These are phyloP conservation scores for Pestalotiopsis sp. DNA, from an alignment of 2,329 filamentous ascomycete genomes.

Conservation along the genomic window DNA sequence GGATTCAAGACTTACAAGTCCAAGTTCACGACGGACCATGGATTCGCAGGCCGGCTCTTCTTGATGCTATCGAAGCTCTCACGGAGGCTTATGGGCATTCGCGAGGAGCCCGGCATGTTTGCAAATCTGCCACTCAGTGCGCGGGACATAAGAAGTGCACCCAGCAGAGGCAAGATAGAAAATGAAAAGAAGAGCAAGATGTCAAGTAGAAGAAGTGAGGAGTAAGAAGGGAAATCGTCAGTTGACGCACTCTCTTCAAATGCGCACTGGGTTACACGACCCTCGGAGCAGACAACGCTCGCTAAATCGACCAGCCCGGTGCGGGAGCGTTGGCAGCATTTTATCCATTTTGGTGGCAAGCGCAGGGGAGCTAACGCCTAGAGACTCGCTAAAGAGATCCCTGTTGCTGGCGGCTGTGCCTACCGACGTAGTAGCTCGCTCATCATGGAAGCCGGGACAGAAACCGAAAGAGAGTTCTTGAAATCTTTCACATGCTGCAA, in stretches of 20 bases:
- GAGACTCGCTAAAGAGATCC: not conserved
- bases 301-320: not conserved
- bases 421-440: not conserved
- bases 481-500: not conserved
- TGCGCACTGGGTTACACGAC: not conserved
- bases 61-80: conserved; percentile 67
- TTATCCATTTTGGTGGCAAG: conserved; percentile 2
- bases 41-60: conserved; percentile 56
- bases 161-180: not conserved
- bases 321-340: not conserved
- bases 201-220: not conserved
- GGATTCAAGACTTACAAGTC: conserved; percentile 63
- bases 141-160: conserved; percentile 1
- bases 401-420: not conserved
- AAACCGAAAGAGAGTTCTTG: not conserved
- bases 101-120: conserved; percentile 67
- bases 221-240: not conserved
- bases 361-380: not conserved
- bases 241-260: not conserved
- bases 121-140: not conserved
- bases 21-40: conserved; percentile 64
- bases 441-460: not conserved
- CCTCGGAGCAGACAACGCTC: not conserved
- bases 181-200: not conserved
- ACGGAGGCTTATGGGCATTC: conserved; percentile 71